Evolutionary conservation across 345 rosid species (phyloP).

Genomic region (Aurinia saxatilis): DNA sequence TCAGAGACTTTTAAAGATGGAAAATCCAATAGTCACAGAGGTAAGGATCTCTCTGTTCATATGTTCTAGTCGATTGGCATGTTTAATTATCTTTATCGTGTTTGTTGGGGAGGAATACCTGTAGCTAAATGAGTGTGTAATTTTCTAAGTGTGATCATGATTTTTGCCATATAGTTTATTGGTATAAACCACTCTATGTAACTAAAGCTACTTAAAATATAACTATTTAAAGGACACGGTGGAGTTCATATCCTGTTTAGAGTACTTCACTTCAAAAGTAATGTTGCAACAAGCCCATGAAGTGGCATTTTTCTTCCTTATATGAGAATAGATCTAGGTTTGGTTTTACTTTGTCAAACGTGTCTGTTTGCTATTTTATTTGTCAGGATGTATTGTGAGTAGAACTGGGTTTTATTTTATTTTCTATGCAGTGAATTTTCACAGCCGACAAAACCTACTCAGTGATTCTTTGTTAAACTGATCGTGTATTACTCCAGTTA

Average conservation of each 20-base stretch:
- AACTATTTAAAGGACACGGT: neutral
- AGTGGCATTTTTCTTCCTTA: neutral
- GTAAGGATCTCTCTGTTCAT: slow-evolving; percentile 27
- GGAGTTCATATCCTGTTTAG: neutral
- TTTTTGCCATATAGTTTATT: neutral
- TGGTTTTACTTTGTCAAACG: neutral
- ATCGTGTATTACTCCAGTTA: neutral
- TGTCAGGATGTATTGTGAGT: neutral
- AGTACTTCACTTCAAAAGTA: neutral
- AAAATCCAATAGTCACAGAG: slow-evolving; percentile 52
- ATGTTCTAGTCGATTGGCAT: slow-evolving; percentile 2
- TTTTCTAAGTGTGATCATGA: neutral
- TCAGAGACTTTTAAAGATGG: slow-evolving; percentile 36
- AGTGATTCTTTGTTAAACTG: neutral
- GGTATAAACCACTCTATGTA: neutral
- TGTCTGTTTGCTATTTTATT: neutral
- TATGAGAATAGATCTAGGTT: neutral
- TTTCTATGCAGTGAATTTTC: neutral
- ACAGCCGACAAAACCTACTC: neutral
- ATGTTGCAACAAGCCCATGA: slow-evolving; percentile 9
- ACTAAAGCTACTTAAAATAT: slow-evolving; percentile 1
- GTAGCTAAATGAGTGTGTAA: neutral
- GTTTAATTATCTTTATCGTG: neutral
- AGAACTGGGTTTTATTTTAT: neutral
- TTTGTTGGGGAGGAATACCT: neutral